Base-by-base conservation (phyloP, 305 asterid genomes). In the Ilex paraguariensis region DNA sequence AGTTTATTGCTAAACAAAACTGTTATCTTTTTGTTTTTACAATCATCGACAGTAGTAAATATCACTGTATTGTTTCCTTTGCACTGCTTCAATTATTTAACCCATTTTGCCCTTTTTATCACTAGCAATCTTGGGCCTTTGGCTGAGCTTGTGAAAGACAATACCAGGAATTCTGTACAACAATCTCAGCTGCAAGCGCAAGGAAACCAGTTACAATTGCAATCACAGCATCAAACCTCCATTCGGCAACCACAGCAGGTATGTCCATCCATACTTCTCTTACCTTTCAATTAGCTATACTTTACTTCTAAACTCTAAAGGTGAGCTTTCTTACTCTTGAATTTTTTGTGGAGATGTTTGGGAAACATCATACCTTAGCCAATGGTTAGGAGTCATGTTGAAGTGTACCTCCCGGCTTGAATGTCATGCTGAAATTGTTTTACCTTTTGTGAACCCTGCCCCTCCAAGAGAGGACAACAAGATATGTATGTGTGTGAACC, bases 181-280 rank as follows among this genome's bases (percentile, higher is more conserved):
- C 95, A 79, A 82, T 71, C 75, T 74, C 95, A 75, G 66, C 96
- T 80, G 66, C 94, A 83, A 69, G 66, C 72, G 45, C 82, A 77
- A 69, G 88, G 84, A 66, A 74, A 84, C 72, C 96, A 85, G 66
- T 79, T 79, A 52, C 96, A 82, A 69, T 57, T 85, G 80, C 95
- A 79, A 67, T 55, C 81, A 14, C 97, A 81, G 66, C 82, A 75
- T 54, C 97, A 82, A 63, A 78, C 84, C 65, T 67, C 85, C 66
- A 67, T 87, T 65, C 90, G 84, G 80, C 96, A 79, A 64, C 53
- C 94, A 30, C 94, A 78, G 67, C 95, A 85, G 96, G 97, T 84
- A 72, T 54, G 36, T 55, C 39, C 50, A 17, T 57, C 62, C 55
- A 28, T 33, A 52, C 65, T 5, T 51, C 31, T n/a, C 14, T 61